phyloP scores from a whole-genome alignment of 1,284 basidiomycete genomes.

The Microbotryum intermedium region DNA sequence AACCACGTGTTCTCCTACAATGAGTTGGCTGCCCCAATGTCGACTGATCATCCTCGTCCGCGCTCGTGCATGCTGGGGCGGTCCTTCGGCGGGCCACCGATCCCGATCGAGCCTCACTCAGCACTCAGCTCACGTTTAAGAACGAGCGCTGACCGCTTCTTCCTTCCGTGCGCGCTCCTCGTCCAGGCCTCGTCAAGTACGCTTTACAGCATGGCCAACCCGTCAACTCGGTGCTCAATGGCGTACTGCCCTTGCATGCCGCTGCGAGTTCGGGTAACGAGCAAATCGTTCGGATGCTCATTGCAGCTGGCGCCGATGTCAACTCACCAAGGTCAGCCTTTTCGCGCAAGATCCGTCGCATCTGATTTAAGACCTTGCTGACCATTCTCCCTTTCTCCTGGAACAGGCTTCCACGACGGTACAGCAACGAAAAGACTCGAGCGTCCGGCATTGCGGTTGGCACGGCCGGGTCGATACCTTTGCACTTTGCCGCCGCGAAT shows the following conservation, averaged over 20 bases:
- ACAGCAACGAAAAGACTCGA: constrained; percentile 52
- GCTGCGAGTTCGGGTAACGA: constrained; percentile 79
- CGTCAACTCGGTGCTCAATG: constrained; percentile 82
- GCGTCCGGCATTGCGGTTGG: constrained; percentile 51
- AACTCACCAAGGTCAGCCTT: constrained; percentile 56
- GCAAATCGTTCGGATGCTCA: constrained; percentile 70
- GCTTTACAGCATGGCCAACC: constrained; percentile 87
- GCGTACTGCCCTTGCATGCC: constrained; percentile 82
- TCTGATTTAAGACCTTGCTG: constrained; percentile 15
- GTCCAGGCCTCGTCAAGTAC: constrained; percentile 60
- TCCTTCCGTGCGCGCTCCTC: not conserved
- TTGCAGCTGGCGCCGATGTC: constrained; percentile 84
- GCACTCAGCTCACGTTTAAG: too few species aligned
- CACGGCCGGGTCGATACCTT: constrained; percentile 69
- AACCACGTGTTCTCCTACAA: too few species aligned
- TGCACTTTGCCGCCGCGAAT: constrained; percentile 91
- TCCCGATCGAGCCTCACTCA: not conserved
- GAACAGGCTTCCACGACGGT: constrained; percentile 62
- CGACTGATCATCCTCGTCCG: too few species aligned
- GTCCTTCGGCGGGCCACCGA: not conserved
- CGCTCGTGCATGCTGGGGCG: too few species aligned
- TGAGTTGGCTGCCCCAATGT: too few species aligned
- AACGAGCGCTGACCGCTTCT: not conserved
- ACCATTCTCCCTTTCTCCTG: not conserved
- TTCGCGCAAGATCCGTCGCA: constrained; percentile 1